Percentiles rank a stretch among this genome's conserved stretches.
Conservation (phyloP, 257 asterid genomes). For the Nicotiana obtusifolia region DNA sequence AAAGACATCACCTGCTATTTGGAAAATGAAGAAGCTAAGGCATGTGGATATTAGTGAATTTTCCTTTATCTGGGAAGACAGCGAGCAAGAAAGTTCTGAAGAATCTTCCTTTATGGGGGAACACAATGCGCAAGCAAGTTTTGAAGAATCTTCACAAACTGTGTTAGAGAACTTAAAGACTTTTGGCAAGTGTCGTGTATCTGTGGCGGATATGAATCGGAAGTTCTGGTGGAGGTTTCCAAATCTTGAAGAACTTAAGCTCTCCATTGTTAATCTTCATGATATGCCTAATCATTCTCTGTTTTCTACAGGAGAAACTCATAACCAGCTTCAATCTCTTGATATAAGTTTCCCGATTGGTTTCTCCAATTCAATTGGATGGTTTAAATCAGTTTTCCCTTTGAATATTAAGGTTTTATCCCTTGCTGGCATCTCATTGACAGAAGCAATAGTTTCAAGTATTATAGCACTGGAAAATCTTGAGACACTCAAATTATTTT, state of each 20-base stretch:
- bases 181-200: neutral
- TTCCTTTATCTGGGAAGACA: constrained; percentile 4
- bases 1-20: neutral
- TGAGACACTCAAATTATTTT: neutral
- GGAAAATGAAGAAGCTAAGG: constrained; percentile 6
- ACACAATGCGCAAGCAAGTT: neutral
- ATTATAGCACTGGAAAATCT: neutral
- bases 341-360: neutral
- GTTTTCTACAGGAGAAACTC: neutral
- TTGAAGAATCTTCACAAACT: neutral
- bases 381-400: constrained; percentile 5
- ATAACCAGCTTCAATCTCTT: neutral
- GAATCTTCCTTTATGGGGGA: constrained; percentile 4
- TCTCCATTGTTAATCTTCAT: neutral
- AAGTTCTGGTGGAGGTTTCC: constrained; percentile 11
- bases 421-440: neutral
- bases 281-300: neutral
- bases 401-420: neutral
- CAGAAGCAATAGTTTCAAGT: neutral
- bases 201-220: constrained; percentile 1
- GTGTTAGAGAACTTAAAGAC: neutral
- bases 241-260: neutral
- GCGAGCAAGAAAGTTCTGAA: no score
- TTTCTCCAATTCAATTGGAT: neutral
- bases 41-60: neutral